A percentile compares a stretch with the other conserved stretches of the same genome.
Evolutionary conservation across 306 rosid species (phyloP).

Genomic region (Trifolium fragiferum): DNA sequence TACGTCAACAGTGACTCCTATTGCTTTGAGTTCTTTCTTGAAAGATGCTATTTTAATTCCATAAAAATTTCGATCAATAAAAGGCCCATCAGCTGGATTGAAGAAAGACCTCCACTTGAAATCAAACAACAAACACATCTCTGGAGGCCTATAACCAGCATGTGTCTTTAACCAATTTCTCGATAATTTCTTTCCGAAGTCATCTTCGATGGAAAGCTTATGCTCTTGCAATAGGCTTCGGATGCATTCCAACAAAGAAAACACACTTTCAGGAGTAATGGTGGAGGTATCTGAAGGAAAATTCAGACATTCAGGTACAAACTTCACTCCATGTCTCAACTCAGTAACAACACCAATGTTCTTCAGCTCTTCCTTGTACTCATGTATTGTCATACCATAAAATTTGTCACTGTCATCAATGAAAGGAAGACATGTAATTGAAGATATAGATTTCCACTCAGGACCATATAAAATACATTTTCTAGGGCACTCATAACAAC

Average conservation of each 20-base stretch:
- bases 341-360: slow-evolving; percentile 57
- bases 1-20: slow-evolving; percentile 59
- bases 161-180: slow-evolving; percentile 67
- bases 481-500: slow-evolving; percentile 50
- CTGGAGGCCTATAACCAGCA: slow-evolving; percentile 61
- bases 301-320: slow-evolving; percentile 46
- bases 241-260: slow-evolving; percentile 64
- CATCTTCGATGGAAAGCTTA: slow-evolving; percentile 34
- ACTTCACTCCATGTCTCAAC: slow-evolving; percentile 55
- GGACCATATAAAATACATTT: slow-evolving; percentile 67
- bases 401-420: slow-evolving; percentile 57
- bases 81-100: slow-evolving; percentile 67
- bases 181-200: slow-evolving; percentile 47
- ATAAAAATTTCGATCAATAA: slow-evolving; percentile 61
- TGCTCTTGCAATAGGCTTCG: slow-evolving; percentile 22
- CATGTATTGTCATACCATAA: slow-evolving; percentile 55
- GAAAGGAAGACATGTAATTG: slow-evolving; percentile 69
- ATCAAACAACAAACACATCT: slow-evolving; percentile 56
- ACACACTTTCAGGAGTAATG: slow-evolving; percentile 49
- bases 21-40: slow-evolving; percentile 55
- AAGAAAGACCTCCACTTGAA: slow-evolving; percentile 48
- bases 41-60: slow-evolving; percentile 52
- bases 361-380: slow-evolving; percentile 61
- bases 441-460: slow-evolving; percentile 66
- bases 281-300: slow-evolving; percentile 50